phyloP scores from a whole-genome alignment of 2,329 filamentous ascomycete species.

The Phoma sp. region DNA sequence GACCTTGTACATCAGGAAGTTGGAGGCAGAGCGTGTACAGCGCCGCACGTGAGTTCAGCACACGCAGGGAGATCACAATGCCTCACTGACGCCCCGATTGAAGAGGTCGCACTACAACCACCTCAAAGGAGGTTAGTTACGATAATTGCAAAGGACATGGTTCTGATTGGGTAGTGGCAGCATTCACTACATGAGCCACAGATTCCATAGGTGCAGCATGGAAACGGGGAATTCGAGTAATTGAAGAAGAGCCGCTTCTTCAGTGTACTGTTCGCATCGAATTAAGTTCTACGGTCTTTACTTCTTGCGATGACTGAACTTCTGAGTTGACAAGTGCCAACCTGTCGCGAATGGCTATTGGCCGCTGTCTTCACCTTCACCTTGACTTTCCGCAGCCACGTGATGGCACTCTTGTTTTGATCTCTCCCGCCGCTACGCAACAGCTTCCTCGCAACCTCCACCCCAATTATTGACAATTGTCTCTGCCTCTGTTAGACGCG shows the following conservation, averaged over 20 bases:
- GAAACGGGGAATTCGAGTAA: not conserved
- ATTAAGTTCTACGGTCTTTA: not conserved
- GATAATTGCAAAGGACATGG: not conserved
- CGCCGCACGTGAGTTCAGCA: not conserved
- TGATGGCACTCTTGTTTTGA: not conserved
- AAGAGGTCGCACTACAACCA: not conserved
- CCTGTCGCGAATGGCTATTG: not conserved
- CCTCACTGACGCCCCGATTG: not conserved
- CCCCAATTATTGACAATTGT: too few species aligned
- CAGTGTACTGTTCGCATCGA: too few species aligned
- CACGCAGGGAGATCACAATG: not conserved
- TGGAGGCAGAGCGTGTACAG: constrained; percentile 7
- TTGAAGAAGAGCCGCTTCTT: too few species aligned
- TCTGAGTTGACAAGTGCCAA: not conserved
- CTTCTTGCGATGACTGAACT: not conserved
- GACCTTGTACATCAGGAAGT: constrained; percentile 19
- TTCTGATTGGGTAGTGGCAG: not conserved
- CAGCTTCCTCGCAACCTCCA: not conserved
- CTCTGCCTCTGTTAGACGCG: not conserved
- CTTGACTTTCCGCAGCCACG: constrained; percentile 4
- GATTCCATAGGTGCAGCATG: not conserved
- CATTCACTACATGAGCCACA: not conserved
- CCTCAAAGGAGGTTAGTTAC: not conserved
- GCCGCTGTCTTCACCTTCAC: constrained; percentile 8
- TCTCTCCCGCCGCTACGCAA: not conserved